Percentiles rank a stretch among this genome's conserved stretches.
Conservation (phyloP, 371 early-diverging fungal species). For the Lichtheimia corymbifera region DNA sequence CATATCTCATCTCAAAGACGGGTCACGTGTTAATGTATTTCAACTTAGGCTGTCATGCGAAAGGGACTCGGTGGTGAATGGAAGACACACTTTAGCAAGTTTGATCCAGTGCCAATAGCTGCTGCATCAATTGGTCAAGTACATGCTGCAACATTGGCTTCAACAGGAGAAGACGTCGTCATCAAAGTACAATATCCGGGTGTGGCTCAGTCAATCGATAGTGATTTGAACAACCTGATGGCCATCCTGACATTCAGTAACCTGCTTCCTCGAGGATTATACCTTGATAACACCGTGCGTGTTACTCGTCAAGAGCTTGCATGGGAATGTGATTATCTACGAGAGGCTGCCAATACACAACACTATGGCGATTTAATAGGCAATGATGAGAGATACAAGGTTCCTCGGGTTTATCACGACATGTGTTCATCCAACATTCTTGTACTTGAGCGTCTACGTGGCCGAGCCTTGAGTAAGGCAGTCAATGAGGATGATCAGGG, state of each 20-base stretch:
- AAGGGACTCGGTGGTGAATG: slow-evolving; percentile 80
- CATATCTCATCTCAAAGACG: background rate
- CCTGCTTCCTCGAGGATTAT: slow-evolving; percentile 90
- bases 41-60: slow-evolving; percentile 59
- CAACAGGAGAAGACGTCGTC: slow-evolving; percentile 65
- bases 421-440: slow-evolving; percentile 75
- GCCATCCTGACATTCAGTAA: slow-evolving; percentile 78
- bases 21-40: background rate
- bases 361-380: slow-evolving; percentile 68
- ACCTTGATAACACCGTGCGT: slow-evolving; percentile 93
- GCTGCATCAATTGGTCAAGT: slow-evolving; percentile 98
- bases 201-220: slow-evolving; percentile 84
- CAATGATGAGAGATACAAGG: slow-evolving; percentile 66
- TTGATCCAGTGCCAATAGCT: slow-evolving; percentile 83
- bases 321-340: slow-evolving; percentile 92
- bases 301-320: slow-evolving; percentile 90
- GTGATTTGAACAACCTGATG: slow-evolving; percentile 85
- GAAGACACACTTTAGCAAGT: slow-evolving; percentile 66
- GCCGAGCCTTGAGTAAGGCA: slow-evolving; percentile 71
- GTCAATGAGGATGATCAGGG: slow-evolving; percentile 65
- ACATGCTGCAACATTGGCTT: slow-evolving; percentile 69
- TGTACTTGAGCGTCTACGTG: slow-evolving; percentile 79
- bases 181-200: slow-evolving; percentile 98
- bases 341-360: slow-evolving; percentile 82
- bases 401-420: slow-evolving; percentile 75